Conservation (phyloP, 768 basidiomycete species). For the Hericium alpestre region DNA sequence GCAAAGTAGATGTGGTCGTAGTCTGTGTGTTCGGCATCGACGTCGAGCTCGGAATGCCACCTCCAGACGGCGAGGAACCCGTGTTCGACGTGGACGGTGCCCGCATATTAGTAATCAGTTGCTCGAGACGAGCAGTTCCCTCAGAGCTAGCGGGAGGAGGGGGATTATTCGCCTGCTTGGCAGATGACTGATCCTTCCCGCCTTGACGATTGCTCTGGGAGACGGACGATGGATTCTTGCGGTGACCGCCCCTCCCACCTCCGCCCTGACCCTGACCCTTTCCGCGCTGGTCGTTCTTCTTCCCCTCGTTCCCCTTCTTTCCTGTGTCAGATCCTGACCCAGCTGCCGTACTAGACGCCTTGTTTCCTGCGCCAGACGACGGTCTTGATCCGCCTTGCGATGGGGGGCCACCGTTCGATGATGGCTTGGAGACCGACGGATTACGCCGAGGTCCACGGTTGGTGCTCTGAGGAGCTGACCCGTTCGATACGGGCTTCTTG, state of each 20-base stretch:
- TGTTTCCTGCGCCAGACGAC: conserved; percentile 58
- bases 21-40: conserved; percentile 39
- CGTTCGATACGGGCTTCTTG: conserved; percentile 44
- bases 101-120: conserved; percentile 89
- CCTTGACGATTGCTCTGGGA: conserved; percentile 45
- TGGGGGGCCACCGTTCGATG: conserved; percentile 21
- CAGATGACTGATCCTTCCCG: conserved; percentile 26
- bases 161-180: conserved; percentile 23
- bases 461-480: conserved; percentile 23
- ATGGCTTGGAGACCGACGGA: conserved; percentile 34
- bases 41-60: conserved; percentile 24
- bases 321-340: conserved; percentile 68
- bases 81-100: conserved; percentile 61
- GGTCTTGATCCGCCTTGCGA: conserved; percentile 37
- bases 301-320: conserved; percentile 45
- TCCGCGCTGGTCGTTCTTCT: conserved; percentile 45
- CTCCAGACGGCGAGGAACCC: conserved; percentile 27
- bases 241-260: conserved; percentile 21
- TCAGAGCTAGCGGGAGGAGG: conserved; percentile 45
- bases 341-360: conserved; percentile 27
- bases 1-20: conserved; percentile 36
- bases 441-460: conserved; percentile 52
- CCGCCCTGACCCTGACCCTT: conserved; percentile 18
- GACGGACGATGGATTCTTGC: conserved; percentile 31
- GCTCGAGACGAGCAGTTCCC: conserved; percentile 72